Conservation (phyloP, 2,329 filamentous ascomycete genomes). For the Monosporascus sp. region DNA sequence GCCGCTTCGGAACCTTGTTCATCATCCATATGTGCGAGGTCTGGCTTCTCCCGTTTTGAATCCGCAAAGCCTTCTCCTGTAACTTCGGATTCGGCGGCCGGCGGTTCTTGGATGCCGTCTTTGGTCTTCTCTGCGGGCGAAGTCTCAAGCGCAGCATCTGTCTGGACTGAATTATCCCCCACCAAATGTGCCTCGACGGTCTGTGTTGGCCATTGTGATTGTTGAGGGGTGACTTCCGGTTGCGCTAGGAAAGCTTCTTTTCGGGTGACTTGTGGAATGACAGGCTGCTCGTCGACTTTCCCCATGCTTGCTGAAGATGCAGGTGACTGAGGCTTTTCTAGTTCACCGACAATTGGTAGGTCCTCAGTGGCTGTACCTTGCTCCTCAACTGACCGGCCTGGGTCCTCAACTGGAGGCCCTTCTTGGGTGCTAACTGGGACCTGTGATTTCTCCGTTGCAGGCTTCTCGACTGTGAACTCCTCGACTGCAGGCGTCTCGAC, state of each 20-base stretch:
- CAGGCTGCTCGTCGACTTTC: neutral
- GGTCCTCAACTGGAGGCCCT: neutral
- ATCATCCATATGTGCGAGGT: neutral
- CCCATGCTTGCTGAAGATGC: constrained; percentile 7
- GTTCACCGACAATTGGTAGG: neutral
- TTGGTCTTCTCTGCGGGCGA: constrained; percentile 6
- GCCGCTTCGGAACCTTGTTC: neutral
- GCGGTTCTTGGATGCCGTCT: constrained; percentile 5
- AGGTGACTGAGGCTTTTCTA: constrained; percentile 1
- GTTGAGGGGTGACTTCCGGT: neutral
- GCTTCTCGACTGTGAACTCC: neutral
- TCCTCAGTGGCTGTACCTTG: neutral
- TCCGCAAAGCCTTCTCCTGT: neutral
- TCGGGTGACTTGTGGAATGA: neutral
- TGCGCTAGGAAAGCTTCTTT: neutral
- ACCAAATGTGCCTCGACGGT: neutral
- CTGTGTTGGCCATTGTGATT: neutral
- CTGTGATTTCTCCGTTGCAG: neutral
- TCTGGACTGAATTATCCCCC: neutral
- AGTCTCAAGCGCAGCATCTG: constrained; percentile 1
- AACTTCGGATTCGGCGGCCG: constrained; percentile 5
- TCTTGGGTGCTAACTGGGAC: neutral
- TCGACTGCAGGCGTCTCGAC: neutral
- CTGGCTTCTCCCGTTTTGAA: neutral
- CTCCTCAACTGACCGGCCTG: neutral